A percentile compares a stretch with the other conserved stretches of the same genome.
These are phyloP conservation scores for Phytophthora pseudosyringae DNA, from an alignment of 352 stramenopile genomes.

Conservation along the genomic window DNA sequence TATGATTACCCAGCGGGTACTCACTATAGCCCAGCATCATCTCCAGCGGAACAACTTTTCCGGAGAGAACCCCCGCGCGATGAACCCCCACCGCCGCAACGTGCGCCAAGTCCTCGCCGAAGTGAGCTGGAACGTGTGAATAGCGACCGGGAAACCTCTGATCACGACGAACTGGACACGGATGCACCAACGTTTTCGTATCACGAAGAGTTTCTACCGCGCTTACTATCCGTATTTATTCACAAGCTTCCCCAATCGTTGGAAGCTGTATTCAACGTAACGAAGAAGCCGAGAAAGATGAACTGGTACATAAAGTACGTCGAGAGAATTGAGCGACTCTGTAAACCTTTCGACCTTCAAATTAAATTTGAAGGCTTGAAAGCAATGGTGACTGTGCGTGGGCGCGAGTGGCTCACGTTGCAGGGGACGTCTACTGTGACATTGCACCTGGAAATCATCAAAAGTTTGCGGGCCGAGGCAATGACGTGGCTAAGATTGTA, in stretches of 20 bases:
- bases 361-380: constrained; percentile 49
- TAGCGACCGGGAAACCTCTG: constrained; percentile 2
- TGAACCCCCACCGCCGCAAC: constrained; percentile 5
- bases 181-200: constrained; percentile 54
- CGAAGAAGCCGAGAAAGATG: constrained; percentile 75
- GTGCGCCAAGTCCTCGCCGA: constrained; percentile 20
- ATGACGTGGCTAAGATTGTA: constrained; percentile 57
- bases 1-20: constrained; percentile 31
- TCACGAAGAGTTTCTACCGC: constrained; percentile 51
- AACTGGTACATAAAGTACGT: constrained; percentile 75
- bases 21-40: constrained; percentile 31
- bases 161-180: constrained; percentile 27
- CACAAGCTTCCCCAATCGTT: constrained; percentile 58
- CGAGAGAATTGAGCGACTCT: constrained; percentile 53
- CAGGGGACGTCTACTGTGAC: constrained; percentile 46
- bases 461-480: constrained; percentile 47
- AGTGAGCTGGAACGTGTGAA: constrained; percentile 9
- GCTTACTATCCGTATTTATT: constrained; percentile 62
- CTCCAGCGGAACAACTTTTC: constrained; percentile 20
- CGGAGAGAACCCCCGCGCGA: constrained; percentile 21
- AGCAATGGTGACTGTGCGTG: constrained; percentile 49
- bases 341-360: constrained; percentile 42
- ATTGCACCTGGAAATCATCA: constrained; percentile 58
- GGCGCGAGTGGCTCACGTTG: constrained; percentile 58
- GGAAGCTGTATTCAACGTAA: constrained; percentile 63